Evolutionary conservation across 495 filamentous ascomycete species (phyloP), one percentile per base, ranked within the genome.

Genomic region (Achaetomiella virescens): DNA sequence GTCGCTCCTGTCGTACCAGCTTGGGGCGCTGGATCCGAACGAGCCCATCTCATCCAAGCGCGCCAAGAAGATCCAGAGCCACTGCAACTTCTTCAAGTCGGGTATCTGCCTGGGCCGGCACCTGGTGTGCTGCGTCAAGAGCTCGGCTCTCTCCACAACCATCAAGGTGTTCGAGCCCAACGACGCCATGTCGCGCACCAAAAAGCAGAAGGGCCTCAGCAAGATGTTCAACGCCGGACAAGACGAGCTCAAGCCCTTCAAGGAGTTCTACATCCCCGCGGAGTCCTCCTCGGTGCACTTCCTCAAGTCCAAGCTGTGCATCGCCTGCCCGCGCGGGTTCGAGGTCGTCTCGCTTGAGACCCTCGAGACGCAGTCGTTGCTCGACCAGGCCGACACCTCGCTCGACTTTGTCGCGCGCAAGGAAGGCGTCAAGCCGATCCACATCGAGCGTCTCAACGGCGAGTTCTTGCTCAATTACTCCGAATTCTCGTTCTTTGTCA

Each of bases 401-500:
- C 82, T 99, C 51, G 95, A 99, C 68, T 96, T 99, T 62, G 92
- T 97, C 31, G 85, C 89, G 40, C 83, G 89, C 36, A 91, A 92
- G 64, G 93, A 98, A 67, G 89, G 87, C 61, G 86, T 93, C 58
- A 88, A 90, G 66, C 92, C 95, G n/a, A 93, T 99, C 57, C 90
- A 96, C 62, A 97, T 99, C 66, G 95, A 97, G 68, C 86, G 95
- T 18, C 83, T 97, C 63, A 90, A 92, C 60, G 90, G 90, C 59
- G 95, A 97, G 68, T 99, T 99, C 79, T 78, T 99, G 40, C 81
- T 99, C 51, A 97, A 96, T 70, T 99, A 99, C 71, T 90, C 88
- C 20, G 95, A 99, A 63, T 97, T 96, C 69, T 95, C 89, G 18
- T 97, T 99, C 80, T 99, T 96, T 64, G 93, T 99, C 63, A 97